Evolutionary conservation across 2,329 filamentous ascomycete species (phyloP).

Genomic region (Pseudogymnoascus sp.): DNA sequence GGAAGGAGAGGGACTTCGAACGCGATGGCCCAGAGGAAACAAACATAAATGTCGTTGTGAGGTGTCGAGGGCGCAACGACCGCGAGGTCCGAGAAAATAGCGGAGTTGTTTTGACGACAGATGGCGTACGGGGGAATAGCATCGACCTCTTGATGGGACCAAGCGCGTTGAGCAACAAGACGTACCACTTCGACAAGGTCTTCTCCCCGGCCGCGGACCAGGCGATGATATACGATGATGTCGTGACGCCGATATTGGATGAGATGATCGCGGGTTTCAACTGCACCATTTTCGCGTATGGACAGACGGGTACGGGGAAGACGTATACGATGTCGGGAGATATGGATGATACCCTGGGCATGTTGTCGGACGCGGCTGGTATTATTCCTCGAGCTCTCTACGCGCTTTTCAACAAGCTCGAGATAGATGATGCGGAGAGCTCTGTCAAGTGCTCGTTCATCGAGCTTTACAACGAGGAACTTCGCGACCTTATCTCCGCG

Average conservation of each 20-base stretch:
- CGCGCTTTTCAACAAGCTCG: conserved; percentile 76
- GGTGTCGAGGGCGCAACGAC: conserved; percentile 86
- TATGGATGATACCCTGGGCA: conserved; percentile 78
- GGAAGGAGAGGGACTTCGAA: conserved; percentile 82
- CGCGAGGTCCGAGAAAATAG: conserved; percentile 92
- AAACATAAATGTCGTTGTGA: conserved; percentile 95
- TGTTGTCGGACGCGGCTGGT: conserved; percentile 83
- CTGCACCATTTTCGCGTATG: conserved; percentile 97
- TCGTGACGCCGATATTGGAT: conserved; percentile 84
- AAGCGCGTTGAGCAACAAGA: conserved; percentile 88
- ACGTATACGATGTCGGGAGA: conserved; percentile 99
- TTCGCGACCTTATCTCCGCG: conserved; percentile 75
- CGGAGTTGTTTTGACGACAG: conserved; percentile 79
- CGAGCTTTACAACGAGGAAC: conserved; percentile 95
- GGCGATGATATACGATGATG: conserved; percentile 88
- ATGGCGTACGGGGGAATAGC: conserved; percentile 76
- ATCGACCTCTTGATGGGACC: conserved; percentile 89
- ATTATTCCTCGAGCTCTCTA: conserved; percentile 91
- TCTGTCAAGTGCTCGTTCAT: conserved; percentile 98
- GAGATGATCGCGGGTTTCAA: conserved; percentile 96
- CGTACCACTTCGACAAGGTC: conserved; percentile 93
- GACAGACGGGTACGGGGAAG: conserved; percentile 95
- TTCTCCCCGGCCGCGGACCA: conserved; percentile 95
- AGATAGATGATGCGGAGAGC: conserved; percentile 69
- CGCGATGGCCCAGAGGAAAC: conserved; percentile 67